phyloP scores from a whole-genome alignment of 768 basidiomycete species.

The Neoboletus magnificus region DNA sequence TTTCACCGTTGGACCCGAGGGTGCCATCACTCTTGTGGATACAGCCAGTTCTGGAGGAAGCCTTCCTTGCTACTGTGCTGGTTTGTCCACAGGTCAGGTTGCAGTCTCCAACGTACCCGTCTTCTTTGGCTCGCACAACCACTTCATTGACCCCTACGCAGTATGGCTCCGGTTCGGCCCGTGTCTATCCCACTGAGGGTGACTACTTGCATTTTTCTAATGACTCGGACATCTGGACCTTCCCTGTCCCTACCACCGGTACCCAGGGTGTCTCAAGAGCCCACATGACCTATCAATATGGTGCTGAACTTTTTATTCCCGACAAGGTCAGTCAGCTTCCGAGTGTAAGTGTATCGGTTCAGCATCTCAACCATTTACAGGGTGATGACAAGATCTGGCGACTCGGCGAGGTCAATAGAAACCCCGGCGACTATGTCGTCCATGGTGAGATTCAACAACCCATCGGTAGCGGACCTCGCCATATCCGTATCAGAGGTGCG shows the following conservation, averaged over 20 bases:
- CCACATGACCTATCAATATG: conserved; percentile 60
- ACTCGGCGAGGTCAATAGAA: conserved; percentile 39
- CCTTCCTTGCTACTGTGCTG: conserved; percentile 48
- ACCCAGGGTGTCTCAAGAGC: conserved; percentile 48
- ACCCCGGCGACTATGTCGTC: conserved; percentile 46
- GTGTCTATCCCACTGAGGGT: conserved; percentile 46
- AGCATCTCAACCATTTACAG: conserved; percentile 29
- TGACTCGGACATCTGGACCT: conserved; percentile 45
- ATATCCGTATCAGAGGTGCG: conserved; percentile 39
- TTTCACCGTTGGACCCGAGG: conserved; percentile 46
- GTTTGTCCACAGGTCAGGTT: conserved; percentile 55
- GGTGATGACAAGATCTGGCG: conserved; percentile 72
- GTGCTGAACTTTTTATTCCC: conserved; percentile 56
- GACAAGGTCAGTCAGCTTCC: conserved; percentile 48
- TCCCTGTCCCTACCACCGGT: conserved; percentile 42
- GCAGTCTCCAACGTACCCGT: conserved; percentile 53
- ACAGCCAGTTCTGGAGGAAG: conserved; percentile 49
- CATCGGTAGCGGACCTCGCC: conserved; percentile 60
- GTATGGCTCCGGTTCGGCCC: conserved; percentile 55
- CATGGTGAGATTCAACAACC: conserved; percentile 62
- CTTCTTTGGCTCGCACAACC: not conserved
- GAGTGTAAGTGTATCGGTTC: not conserved
- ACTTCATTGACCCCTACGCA: conserved; percentile 8
- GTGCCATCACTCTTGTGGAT: conserved; percentile 43
- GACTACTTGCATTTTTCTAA: conserved; percentile 35